Conservation (phyloP, 176 grass and related monocot species). For the Avena sativa region DNA sequence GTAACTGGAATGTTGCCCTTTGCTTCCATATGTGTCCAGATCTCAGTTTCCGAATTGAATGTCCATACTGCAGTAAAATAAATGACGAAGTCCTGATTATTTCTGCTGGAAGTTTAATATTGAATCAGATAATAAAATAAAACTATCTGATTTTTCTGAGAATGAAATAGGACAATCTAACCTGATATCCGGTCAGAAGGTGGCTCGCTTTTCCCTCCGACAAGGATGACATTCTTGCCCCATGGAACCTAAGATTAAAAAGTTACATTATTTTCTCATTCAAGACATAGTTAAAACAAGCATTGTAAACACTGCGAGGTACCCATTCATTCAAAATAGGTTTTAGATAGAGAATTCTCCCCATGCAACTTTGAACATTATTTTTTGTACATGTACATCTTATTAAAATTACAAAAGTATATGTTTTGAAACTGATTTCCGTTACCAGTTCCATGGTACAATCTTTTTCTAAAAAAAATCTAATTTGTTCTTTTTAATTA, state of each 20-base stretch:
- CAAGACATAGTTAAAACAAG: not conserved
- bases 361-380: not conserved
- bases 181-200: slow-evolving; percentile 79
- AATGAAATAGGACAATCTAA: slow-evolving; percentile 47
- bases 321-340: not conserved
- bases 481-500: not conserved
- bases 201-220: slow-evolving; percentile 94
- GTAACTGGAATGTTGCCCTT: slow-evolving; percentile 93
- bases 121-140: slow-evolving; percentile 36
- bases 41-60: slow-evolving; percentile 77
- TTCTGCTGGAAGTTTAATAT: slow-evolving; percentile 44
- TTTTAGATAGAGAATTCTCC: not conserved
- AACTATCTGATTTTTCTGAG: not conserved
- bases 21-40: slow-evolving; percentile 79
- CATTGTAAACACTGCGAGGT: not conserved
- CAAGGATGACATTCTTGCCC: slow-evolving; percentile 88
- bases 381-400: not conserved
- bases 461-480: not conserved
- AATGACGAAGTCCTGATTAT: slow-evolving; percentile 45
- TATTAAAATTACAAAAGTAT: not conserved
- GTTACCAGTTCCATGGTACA: not conserved
- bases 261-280: not conserved
- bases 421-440: not conserved
- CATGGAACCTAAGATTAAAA: slow-evolving; percentile 70
- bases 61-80: slow-evolving; percentile 81